Percentiles rank a stretch among this genome's conserved stretches.
These are phyloP conservation scores for Aegilops umbellulata DNA, from an alignment of 176 grass and related monocot species.

Conservation along the genomic window DNA sequence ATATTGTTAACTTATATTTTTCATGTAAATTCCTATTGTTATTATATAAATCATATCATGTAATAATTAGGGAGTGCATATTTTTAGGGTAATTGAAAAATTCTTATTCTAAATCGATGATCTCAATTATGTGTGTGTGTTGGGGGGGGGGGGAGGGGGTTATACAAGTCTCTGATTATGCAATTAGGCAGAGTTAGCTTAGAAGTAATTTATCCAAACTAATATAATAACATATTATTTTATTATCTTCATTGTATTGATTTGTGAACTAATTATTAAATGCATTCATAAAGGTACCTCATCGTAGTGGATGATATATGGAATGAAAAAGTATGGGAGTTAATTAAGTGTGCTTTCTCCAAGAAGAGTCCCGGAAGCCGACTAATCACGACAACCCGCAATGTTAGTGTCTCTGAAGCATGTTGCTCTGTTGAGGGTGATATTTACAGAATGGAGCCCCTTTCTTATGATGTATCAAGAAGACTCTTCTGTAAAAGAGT, in stretches of 20 bases:
- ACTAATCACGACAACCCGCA: neutral
- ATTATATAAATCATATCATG: too few species aligned
- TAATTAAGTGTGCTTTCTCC: neutral
- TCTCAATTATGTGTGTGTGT: too few species aligned
- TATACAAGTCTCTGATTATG: too few species aligned
- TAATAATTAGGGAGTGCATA: too few species aligned
- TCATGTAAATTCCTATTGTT: too few species aligned
- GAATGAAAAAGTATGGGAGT: neutral
- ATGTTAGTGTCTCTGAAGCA: neutral
- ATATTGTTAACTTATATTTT: too few species aligned
- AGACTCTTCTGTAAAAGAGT: neutral
- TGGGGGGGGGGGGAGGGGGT: too few species aligned
- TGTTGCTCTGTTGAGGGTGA: neutral
- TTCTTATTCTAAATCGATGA: too few species aligned
- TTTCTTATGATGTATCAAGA: neutral
- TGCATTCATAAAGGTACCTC: neutral
- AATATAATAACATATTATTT: neutral
- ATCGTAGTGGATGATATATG: neutral
- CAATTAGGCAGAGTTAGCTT: too few species aligned
- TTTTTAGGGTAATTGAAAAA: too few species aligned
- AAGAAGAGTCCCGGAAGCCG: neutral
- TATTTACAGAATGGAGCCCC: neutral
- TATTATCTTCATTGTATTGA: neutral
- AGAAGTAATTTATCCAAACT: too few species aligned
- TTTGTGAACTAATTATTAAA: neutral